Evolutionary conservation across 345 rosid genomes (phyloP).

Genomic region (Salix suchowensis): DNA sequence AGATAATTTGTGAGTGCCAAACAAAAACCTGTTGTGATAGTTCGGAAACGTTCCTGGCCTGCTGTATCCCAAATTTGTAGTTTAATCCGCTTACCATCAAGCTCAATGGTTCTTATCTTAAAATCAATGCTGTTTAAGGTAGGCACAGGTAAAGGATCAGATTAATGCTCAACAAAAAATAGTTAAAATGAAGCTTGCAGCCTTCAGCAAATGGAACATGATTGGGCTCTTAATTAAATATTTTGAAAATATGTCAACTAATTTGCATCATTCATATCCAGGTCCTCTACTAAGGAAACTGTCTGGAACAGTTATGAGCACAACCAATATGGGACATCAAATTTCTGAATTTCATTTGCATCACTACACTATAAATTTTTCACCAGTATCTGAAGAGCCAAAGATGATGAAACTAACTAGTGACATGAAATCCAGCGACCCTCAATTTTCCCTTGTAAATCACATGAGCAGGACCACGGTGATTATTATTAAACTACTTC

Average conservation of each 20-base stretch:
- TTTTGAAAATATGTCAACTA: not conserved
- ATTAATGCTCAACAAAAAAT: not conserved
- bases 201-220: not conserved
- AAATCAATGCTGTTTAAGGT: constrained; percentile 47
- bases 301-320: not conserved
- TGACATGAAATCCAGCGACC: not conserved
- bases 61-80: constrained; percentile 73
- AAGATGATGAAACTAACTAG: not conserved
- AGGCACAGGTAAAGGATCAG: not conserved
- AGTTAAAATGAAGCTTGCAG: not conserved
- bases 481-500: not conserved
- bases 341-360: not conserved
- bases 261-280: not conserved
- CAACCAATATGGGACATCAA: not conserved
- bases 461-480: not conserved
- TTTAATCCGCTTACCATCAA: constrained; percentile 69
- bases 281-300: not conserved
- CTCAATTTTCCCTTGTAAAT: not conserved
- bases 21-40: constrained; percentile 49
- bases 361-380: not conserved
- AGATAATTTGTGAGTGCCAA: not conserved
- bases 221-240: not conserved
- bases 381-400: not conserved
- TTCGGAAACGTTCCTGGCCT: constrained; percentile 57
- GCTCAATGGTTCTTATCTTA: constrained; percentile 66